phyloP scores from a whole-genome alignment of 495 filamentous ascomycete species.

The Xylaria castorea region DNA sequence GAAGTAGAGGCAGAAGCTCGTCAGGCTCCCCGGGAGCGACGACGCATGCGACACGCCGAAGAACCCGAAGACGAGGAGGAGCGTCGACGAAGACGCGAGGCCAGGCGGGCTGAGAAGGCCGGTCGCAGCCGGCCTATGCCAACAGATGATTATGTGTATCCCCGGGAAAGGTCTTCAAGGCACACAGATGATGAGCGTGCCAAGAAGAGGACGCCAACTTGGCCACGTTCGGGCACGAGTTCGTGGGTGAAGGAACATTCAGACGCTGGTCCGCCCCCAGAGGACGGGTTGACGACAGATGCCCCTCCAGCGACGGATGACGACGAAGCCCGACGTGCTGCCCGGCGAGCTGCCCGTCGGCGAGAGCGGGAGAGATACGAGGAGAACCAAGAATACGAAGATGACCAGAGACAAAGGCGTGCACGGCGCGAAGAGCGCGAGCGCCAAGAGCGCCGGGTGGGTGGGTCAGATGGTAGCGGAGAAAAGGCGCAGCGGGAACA shows the following conservation, averaged over 20 bases:
- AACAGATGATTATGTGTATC: constrained; percentile 53
- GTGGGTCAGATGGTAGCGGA: constrained; percentile 53
- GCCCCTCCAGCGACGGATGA: constrained; percentile 43
- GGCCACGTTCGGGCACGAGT: constrained; percentile 63
- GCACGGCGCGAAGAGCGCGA: constrained; percentile 51
- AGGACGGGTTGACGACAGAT: constrained; percentile 38
- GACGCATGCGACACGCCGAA: constrained; percentile 37
- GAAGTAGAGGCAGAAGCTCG: constrained; percentile 52
- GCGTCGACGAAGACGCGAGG: constrained; percentile 57
- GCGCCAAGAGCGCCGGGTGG: constrained; percentile 43
- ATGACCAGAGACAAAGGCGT: constrained; percentile 54
- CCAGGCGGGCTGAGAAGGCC: constrained; percentile 49
- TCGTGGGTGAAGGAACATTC: constrained; percentile 68
- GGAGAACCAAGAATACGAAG: constrained; percentile 48
- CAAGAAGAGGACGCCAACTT: constrained; percentile 45
- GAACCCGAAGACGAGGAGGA: constrained; percentile 55
- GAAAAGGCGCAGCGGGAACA: constrained; percentile 43
- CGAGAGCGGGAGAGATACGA: constrained; percentile 50
- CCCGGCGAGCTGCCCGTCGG: constrained; percentile 50
- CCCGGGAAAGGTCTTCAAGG: constrained; percentile 48
- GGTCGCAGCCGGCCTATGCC: constrained; percentile 47
- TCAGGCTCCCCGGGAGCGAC: constrained; percentile 49
- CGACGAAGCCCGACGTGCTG: constrained; percentile 55
- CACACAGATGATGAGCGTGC: constrained; percentile 39
- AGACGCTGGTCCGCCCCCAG: constrained; percentile 61